Evolutionary conservation across 306 rosid species (phyloP), one percentile per base, ranked within the genome.

Genomic region (Citrullus amarus): DNA sequence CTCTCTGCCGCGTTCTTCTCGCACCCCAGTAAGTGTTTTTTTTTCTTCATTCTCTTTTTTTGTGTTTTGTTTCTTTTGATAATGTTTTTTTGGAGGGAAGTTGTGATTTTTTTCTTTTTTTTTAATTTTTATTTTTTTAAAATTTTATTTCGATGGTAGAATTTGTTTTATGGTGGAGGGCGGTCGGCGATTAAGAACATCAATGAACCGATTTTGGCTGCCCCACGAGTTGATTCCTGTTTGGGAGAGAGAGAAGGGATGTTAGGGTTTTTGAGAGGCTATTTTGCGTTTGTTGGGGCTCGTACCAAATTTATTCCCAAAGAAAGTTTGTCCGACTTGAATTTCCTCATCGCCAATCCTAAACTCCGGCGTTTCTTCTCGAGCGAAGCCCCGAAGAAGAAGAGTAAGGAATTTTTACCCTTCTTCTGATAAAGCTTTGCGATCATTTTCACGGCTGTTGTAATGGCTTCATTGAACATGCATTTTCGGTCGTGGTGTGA

Each of bases 311-410:
- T 85, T 11, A 12, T 56, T 82, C 81, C 87, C 65, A 84, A 85
- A 78, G 62, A 77, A 8, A 62, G 55, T 82, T 83, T 86, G 78
- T 75, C 88, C 13, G 89, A 86, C 81, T 76, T 90, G 48, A 81
- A 84, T 60, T 66, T 80, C 76, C 43, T 88, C 83, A 82, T 81
- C 1, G 96, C 85, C 36, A 92, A 89, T 81, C 93, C 97, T 79
- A 88, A 81, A 78, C 61, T 87, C 39, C 76, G 68, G 55, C 92
- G 97, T 13, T 76, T 90, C 17, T 92, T 88, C 82, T 95, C 93
- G 20, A 88, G 90, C 81, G 96, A 91, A 87, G 59, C 89, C 68
- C 99, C 97, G 9, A 87, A 92, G 96, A 92, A 89, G 81, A 92
- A 91, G 87, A 92, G 99, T 95, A 79, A 86, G 88, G 76, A 62